Base-by-base conservation (phyloP, 2,329 filamentous ascomycete genomes). In the Dendrostoma leiphaemia region DNA sequence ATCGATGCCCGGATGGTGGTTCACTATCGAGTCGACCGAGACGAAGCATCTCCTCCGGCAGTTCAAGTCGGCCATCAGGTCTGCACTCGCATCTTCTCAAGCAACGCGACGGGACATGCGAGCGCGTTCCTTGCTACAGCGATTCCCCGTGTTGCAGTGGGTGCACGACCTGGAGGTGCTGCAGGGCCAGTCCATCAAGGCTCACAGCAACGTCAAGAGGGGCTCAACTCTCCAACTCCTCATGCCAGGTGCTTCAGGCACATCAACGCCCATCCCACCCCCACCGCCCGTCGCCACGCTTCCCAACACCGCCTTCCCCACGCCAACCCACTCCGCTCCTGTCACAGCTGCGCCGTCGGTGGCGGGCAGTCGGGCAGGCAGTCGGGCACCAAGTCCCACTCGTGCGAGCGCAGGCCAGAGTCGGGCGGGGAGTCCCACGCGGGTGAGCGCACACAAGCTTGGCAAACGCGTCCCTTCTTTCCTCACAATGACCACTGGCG, bases 1-100 rank as follows among this genome's bases (percentile, higher is more conserved):
- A n/a, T 81, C 85, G 63, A 87, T 88, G 84, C 85, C 85, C 19
- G 85, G 85, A 23, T 87, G 84, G 80, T 88, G 84, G 84, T 88
- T 82, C 65, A 82, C 47, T 73, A 58, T 58, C 17, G 56, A 58
- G 63, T 84, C 81, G 0, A 82, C 76, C 2, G 82, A 80, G 3
- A 84, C 83, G 2, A 76, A 76, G 35, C 84, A 87, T 69, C 68
- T 86, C 45, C 71, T 85, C 53, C 77, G 80, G 37, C 84, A 87
- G 62, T 86, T 87, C 71, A 84, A 83, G 65, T 74, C 77, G 56
- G 82, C 84, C 8, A 85, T 87, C 59, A 71, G 80, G 28, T 75
- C 76, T 44, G 84, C 84, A 2, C 66, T 87, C 44, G 77, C 72
- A 50, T 84, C 82, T 0, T 79, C 79, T 53, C 69, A 71, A 15